Conservation (phyloP, 2,329 filamentous ascomycete species). For the Verticillium dahliae region DNA sequence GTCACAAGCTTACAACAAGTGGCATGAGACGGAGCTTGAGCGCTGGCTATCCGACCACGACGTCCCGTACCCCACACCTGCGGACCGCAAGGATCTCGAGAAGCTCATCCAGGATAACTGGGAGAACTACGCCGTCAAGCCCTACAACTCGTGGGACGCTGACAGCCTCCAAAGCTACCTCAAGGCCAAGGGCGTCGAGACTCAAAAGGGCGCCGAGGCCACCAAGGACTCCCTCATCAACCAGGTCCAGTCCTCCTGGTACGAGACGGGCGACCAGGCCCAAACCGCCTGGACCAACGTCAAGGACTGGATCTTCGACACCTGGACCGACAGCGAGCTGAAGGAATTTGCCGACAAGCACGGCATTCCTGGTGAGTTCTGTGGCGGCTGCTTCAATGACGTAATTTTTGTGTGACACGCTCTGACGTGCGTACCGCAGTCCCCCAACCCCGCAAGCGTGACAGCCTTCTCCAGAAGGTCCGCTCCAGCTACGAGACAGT, state of each 20-base stretch:
- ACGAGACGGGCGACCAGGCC: conserved; percentile 71
- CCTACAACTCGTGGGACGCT: conserved; percentile 72
- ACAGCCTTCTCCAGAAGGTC: conserved; percentile 69
- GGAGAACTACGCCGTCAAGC: conserved; percentile 67
- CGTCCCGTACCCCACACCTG: conserved; percentile 80
- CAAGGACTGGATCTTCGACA: conserved; percentile 92
- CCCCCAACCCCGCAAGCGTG: conserved; percentile 80
- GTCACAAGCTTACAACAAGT: conserved; percentile 84
- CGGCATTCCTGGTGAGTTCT: conserved; percentile 58
- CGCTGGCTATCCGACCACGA: conserved; percentile 92
- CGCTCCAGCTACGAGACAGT: conserved; percentile 75
- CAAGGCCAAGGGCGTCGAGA: conserved; percentile 62
- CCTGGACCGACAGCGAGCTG: conserved; percentile 88
- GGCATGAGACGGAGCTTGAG: conserved; percentile 97
- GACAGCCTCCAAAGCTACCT: conserved; percentile 63
- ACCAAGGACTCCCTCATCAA: conserved; percentile 62
- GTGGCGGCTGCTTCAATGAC: not conserved
- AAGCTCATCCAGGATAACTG: conserved; percentile 85
- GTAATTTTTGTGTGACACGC: not conserved
- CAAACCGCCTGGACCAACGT: conserved; percentile 65
- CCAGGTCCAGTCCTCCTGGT: conserved; percentile 69
- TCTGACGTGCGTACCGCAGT: conserved; percentile 31
- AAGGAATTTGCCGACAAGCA: conserved; percentile 90
- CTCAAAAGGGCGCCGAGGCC: conserved; percentile 58
- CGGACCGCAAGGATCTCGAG: conserved; percentile 93